These are phyloP conservation scores for Colletotrichum sansevieriae DNA, from an alignment of 2,329 filamentous ascomycete genomes.

Conservation along the genomic window DNA sequence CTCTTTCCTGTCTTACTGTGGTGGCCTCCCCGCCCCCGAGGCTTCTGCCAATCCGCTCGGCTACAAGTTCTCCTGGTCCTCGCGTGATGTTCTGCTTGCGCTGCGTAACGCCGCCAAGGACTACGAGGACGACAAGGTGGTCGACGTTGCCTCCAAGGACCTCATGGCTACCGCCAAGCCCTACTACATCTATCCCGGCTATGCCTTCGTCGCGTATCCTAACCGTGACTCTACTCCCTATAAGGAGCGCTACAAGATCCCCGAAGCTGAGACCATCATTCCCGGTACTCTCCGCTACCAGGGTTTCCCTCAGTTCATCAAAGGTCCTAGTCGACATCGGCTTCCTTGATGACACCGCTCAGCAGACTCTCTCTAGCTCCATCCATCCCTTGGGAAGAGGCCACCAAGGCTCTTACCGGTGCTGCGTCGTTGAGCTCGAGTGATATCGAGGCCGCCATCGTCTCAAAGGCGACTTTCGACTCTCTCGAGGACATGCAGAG, in stretches of 20 bases:
- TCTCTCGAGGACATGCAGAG: slow-evolving; percentile 76
- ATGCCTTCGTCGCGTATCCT: slow-evolving; percentile 90
- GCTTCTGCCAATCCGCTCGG: slow-evolving; percentile 89
- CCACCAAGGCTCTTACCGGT: slow-evolving; percentile 81
- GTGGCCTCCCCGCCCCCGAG: slow-evolving; percentile 80
- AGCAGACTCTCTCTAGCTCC: slow-evolving; percentile 74
- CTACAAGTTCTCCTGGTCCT: slow-evolving; percentile 90
- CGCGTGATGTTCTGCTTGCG: slow-evolving; percentile 88
- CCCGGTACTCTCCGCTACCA: slow-evolving; percentile 80
- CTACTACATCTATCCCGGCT: slow-evolving; percentile 91
- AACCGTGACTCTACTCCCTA: slow-evolving; percentile 93
- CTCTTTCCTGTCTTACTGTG: slow-evolving; percentile 87
- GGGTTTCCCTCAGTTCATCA: slow-evolving; percentile 92
- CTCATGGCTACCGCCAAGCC: slow-evolving; percentile 91
- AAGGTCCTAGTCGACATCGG: slow-evolving; percentile 89
- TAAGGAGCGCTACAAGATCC: slow-evolving; percentile 90
- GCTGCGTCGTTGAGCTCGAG: slow-evolving; percentile 74
- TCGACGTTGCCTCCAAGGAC: slow-evolving; percentile 72
- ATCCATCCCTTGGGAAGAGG: slow-evolving; percentile 85
- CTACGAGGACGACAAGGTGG: slow-evolving; percentile 83
- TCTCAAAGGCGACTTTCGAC: slow-evolving; percentile 80
- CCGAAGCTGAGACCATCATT: slow-evolving; percentile 89
- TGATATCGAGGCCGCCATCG: slow-evolving; percentile 80
- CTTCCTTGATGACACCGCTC: slow-evolving; percentile 81
- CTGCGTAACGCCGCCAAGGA: slow-evolving; percentile 87